These are phyloP conservation scores for Gamsiella multidivaricata DNA, from an alignment of 192 early-diverging fungal genomes.

Conservation along the genomic window DNA sequence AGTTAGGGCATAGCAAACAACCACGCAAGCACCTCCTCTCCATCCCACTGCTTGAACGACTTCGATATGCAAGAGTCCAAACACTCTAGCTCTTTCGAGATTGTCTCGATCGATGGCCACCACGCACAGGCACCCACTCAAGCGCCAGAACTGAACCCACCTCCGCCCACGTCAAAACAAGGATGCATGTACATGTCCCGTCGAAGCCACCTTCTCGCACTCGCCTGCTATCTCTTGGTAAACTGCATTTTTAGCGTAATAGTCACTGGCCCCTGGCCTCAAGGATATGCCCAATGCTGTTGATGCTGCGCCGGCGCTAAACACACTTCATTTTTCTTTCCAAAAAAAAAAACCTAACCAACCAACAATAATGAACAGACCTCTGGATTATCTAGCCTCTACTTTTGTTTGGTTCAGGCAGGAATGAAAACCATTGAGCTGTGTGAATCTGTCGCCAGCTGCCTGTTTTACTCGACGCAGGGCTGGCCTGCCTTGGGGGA, in stretches of 20 bases:
- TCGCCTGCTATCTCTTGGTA: conserved; percentile 38
- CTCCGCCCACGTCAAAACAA: neutral
- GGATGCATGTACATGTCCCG: neutral
- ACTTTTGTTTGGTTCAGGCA: conserved; percentile 42
- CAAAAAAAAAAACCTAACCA: no score
- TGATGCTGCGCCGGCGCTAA: neutral
- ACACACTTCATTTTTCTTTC: neutral
- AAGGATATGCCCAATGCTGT: neutral
- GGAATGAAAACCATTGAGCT: conserved; percentile 26
- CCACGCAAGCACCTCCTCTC: no score
- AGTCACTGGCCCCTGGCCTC: no score
- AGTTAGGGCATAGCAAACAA: no score
- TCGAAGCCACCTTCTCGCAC: conserved; percentile 18
- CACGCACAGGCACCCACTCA: neutral
- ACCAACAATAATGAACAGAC: no score
- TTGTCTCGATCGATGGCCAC: conserved; percentile 28
- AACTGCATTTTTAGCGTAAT: no score
- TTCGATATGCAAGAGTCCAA: no score
- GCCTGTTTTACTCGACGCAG: conserved; percentile 35
- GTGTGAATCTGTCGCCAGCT: conserved; percentile 24
- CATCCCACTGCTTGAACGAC: no score
- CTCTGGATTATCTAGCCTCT: conserved; percentile 27
- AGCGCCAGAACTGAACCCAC: neutral
- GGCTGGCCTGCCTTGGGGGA: conserved; percentile 43
- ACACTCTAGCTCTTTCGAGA: conserved; percentile 34